These are phyloP conservation scores for Bruguiera sexangula DNA, from an alignment of 345 rosid species.

Conservation along the genomic window DNA sequence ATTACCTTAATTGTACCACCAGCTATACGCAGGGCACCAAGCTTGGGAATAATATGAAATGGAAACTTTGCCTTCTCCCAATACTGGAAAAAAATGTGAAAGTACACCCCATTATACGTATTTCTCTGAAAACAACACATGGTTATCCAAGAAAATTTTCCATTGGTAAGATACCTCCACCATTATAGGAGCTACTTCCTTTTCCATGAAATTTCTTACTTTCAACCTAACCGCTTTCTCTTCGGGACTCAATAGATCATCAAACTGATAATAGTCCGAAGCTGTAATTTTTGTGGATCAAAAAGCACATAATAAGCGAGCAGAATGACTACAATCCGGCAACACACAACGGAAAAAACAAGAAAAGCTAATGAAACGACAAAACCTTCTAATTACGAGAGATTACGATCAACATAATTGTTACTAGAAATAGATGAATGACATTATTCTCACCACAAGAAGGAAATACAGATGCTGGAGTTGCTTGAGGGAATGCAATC, in stretches of 20 bases:
- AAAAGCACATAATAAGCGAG: slow-evolving; percentile 3
- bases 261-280: slow-evolving; percentile 74
- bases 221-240: slow-evolving; percentile 57
- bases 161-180: slow-evolving; percentile 49
- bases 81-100: slow-evolving; percentile 40
- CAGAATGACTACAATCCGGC: neutral
- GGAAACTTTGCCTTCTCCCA: slow-evolving; percentile 99
- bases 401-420: no score
- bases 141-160: no score
- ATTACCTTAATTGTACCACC: slow-evolving; percentile 91
- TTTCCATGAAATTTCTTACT: slow-evolving; percentile 89
- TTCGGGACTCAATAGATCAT: slow-evolving; percentile 75
- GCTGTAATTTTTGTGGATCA: slow-evolving; percentile 39
- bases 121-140: no score
- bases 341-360: neutral
- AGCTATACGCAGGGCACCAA: slow-evolving; percentile 54
- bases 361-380: neutral
- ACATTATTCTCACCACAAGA: slow-evolving; percentile 50
- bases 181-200: slow-evolving; percentile 88
- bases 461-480: slow-evolving; percentile 85
- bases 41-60: slow-evolving; percentile 74
- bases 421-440: no score
- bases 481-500: slow-evolving; percentile 91
- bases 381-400: no score
- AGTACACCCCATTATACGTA: neutral